Percentiles rank a stretch among this genome's conserved stretches.
phyloP scores from a whole-genome alignment of 345 rosid genomes.

The Hibiscus tridactylites region DNA sequence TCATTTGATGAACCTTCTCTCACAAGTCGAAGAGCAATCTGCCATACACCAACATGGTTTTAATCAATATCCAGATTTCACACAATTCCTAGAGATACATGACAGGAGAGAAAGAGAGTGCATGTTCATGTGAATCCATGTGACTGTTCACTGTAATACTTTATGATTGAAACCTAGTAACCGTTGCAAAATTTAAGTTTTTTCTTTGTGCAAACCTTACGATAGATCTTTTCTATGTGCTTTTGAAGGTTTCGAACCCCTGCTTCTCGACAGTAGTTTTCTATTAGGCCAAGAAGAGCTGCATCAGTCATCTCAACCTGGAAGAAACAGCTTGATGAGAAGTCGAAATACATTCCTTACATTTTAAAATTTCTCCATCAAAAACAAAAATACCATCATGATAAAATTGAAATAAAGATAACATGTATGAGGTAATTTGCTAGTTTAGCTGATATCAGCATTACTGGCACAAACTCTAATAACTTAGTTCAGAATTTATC shows the following conservation, averaged over 20 bases:
- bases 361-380: conserved; percentile 15
- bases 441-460: background rate
- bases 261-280: conserved; percentile 97
- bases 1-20: conserved; percentile 49
- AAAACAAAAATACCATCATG: background rate
- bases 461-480: background rate
- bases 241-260: conserved; percentile 99
- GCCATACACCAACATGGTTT: conserved; percentile 10
- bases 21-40: conserved; percentile 95
- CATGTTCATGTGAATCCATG: background rate
- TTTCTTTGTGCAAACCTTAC: conserved; percentile 49
- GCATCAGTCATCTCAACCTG: conserved; percentile 93
- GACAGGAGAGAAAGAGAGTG: background rate
- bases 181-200: conserved; percentile 50
- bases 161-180: conserved; percentile 55
- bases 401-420: background rate
- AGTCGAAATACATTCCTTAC: background rate
- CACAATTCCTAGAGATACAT: background rate
- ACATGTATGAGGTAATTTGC: too few species aligned
- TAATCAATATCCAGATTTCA: background rate
- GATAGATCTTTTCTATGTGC: conserved; percentile 91
- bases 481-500: background rate
- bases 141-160: background rate
- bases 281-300: conserved; percentile 86
- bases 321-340: conserved; percentile 11